phyloP scores from a whole-genome alignment of 495 filamentous ascomycete species.

The Barbatosphaeria neglecta region DNA sequence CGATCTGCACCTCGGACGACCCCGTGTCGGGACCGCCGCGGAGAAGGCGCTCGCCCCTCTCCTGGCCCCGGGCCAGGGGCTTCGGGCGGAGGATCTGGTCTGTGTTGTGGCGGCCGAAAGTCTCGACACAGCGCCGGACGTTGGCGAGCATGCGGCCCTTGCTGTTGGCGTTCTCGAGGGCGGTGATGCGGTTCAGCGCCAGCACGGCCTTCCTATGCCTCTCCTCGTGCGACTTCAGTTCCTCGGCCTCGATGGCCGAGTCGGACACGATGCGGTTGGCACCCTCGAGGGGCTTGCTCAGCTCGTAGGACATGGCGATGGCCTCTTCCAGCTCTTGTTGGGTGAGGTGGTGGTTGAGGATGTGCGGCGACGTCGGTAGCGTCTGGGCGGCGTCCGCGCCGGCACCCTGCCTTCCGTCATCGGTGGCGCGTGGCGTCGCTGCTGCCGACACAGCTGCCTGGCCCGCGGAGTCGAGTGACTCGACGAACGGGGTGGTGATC shows the following conservation, averaged over 20 bases:
- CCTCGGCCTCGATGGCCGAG: constrained; percentile 31
- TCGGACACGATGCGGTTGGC: constrained; percentile 26
- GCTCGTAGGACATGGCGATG: constrained; percentile 47
- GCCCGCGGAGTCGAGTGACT: constrained; percentile 58
- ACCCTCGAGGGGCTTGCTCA: constrained; percentile 45
- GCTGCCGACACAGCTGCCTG: constrained; percentile 19
- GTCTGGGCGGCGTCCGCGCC: constrained; percentile 18
- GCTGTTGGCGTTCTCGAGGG: constrained; percentile 58
- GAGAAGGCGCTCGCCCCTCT: constrained; percentile 39
- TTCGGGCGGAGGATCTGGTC: constrained; percentile 54
- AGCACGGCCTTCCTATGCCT: constrained; percentile 43
- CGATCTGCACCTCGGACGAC: constrained; percentile 89
- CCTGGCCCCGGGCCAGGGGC: constrained; percentile 22
- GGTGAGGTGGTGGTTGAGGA: constrained; percentile 65
- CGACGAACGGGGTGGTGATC: constrained; percentile 66
- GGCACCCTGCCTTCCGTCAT: constrained; percentile 19
- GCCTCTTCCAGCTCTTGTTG: constrained; percentile 51
- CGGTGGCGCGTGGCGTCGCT: constrained; percentile 21
- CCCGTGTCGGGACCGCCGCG: constrained; percentile 85
- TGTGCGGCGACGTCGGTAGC: constrained; percentile 31
- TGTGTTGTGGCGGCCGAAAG: constrained; percentile 86
- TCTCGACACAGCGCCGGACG: constrained; percentile 69
- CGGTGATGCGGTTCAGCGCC: constrained; percentile 66
- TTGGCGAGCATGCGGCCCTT: constrained; percentile 71
- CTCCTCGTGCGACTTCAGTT: constrained; percentile 20